A percentile compares a stretch with the other conserved stretches of the same genome.
phyloP scores from a whole-genome alignment of 2,329 filamentous ascomycete species.

The Thelonectria olida region DNA sequence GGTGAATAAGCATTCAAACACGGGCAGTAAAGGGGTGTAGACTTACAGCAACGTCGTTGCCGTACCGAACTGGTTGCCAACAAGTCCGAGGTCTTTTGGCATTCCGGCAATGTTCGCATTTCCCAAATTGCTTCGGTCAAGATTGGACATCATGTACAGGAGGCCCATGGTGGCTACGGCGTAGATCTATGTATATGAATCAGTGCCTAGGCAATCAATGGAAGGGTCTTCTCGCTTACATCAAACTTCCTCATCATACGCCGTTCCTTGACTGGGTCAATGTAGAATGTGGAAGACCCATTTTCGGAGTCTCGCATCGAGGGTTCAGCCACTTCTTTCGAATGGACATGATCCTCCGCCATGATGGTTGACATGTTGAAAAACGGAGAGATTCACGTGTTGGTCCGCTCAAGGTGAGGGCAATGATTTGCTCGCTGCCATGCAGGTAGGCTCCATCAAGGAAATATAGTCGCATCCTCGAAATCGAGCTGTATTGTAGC shows the following conservation, averaged over 20 bases:
- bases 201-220: neutral
- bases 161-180: conserved; percentile 33
- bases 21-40: no score
- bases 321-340: neutral
- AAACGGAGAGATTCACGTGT: no score
- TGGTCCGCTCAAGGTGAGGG: no score
- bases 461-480: no score
- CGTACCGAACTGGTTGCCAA: conserved; percentile 43
- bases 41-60: conserved; percentile 37
- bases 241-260: conserved; percentile 40
- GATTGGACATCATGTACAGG: conserved; percentile 44
- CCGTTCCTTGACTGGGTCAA: conserved; percentile 27
- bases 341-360: no score
- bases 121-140: conserved; percentile 43
- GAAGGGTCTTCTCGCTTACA: conserved; percentile 16
- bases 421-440: no score
- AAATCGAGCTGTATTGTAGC: no score
- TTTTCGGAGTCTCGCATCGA: conserved; percentile 16
- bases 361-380: no score
- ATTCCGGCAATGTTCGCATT: conserved; percentile 43
- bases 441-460: no score
- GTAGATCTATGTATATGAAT: conserved; percentile 12
- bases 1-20: neutral
- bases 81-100: conserved; percentile 41
- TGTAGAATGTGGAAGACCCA: conserved; percentile 15